Evolutionary conservation across 2,329 filamentous ascomycete species (phyloP), one percentile per base, ranked within the genome.

Genomic region (Helotiales sp.): DNA sequence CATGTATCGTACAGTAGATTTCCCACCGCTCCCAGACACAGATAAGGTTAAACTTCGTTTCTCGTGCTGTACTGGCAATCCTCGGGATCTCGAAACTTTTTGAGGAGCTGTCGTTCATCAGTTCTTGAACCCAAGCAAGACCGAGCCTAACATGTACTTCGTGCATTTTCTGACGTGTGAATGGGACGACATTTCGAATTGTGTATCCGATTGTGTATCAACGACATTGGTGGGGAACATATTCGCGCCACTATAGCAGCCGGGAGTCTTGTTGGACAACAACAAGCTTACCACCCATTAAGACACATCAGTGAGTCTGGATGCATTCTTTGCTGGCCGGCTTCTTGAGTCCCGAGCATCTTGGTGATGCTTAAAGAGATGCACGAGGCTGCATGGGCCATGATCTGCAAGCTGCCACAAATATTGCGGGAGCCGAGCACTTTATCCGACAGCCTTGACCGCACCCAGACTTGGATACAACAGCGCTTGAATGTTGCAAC

Each of bases 41-140:
- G 25, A 55, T 50, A 47, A 50, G 34, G 25, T 44, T 50, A 44
- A 55, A 42, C 46, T 55, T 24, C 30, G 48, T 55, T 31, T 30
- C 49, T 22, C 5, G 10, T 12, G 19, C n/a, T 3, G 40, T 24
- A 44, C 40, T n/a, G n/a, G 22, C 9, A 44, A 44, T 25, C 22
- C 10, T 27, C 22, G 22, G n/a, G 27, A 44, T 24, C 27, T 44
- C 22, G 22, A 25, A 44, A 44, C 40, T 44, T 44, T 44, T 24
- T 27, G 22, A 44, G 15, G 40, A 44, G 6, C 22, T 3, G 40
- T 27, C 27, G 22, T 15, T 25, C 22, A 4, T 44, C 5, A 19
- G 6, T 12, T 24, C 15, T 44, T 12, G n/a, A 40, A 7, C 9
- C 15, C 12, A 44, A 44, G 19, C 40, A 44, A 44, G 40, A 44